Conservation (phyloP, 2,329 filamentous ascomycete genomes). For the Cryphonectria naterciae region DNA sequence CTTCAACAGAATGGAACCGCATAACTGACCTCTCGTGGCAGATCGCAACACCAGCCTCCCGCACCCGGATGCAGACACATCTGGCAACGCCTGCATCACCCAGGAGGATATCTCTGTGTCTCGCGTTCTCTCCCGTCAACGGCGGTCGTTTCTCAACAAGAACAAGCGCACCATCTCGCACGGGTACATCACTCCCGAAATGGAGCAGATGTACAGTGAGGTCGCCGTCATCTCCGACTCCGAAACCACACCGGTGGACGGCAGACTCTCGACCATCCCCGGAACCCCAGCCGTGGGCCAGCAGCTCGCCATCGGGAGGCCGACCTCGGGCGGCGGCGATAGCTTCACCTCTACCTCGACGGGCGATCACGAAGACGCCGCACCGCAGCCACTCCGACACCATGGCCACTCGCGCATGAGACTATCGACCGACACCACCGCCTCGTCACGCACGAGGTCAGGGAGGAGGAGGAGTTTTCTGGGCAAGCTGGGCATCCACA, state of each 20-base stretch:
- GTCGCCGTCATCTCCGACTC: constrained; percentile 33
- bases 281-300: constrained; percentile 25
- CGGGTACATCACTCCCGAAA: constrained; percentile 47
- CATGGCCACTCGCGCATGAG: constrained; percentile 12
- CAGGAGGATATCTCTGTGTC: constrained; percentile 55
- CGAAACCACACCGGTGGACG: constrained; percentile 27
- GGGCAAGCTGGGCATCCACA: constrained; percentile 24
- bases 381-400: constrained; percentile 11
- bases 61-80: constrained; percentile 64
- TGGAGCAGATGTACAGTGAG: constrained; percentile 41
- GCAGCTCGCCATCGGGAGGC: constrained; percentile 31
- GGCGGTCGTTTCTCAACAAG: constrained; percentile 52
- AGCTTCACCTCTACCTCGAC: constrained; percentile 40
- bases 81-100: constrained; percentile 59
- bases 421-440: constrained; percentile 21
- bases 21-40: constrained; percentile 30
- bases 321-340: constrained; percentile 42
- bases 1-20: neutral
- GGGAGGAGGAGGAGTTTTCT: constrained; percentile 27
- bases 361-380: constrained; percentile 32
- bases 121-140: constrained; percentile 47
- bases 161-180: constrained; percentile 52
- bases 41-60: constrained; percentile 63
- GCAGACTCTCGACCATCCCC: constrained; percentile 30
- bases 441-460: constrained; percentile 18